Base-by-base conservation (phyloP, 2,329 filamentous ascomycete species). In the Harringtonia lauricola region DNA sequence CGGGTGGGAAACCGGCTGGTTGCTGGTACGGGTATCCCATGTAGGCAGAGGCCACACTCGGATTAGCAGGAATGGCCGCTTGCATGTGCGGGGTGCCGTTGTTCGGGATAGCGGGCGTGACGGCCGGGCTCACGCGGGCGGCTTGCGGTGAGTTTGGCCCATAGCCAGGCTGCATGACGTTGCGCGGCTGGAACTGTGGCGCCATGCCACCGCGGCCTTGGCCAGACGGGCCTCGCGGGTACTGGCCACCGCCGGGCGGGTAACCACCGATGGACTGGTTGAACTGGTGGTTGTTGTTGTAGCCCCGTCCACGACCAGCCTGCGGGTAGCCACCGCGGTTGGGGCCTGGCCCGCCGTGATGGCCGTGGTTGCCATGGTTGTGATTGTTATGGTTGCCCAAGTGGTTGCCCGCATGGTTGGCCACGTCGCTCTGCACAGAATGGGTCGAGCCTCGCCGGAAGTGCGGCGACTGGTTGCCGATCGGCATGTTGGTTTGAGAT, bases 371-470 rank as follows among this genome's bases (percentile, higher is more conserved):
- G 60, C 72, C 75, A 63, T 81, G 75, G 50, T 88, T 83, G 59
- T 89, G 83, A 51, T 79, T 74, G 24, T 86, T 92, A 57, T 90
- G 86, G 57, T 74, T 79, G 59, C 72, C 75, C 64, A 26, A 10
- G 10, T 72, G 70, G 49, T 74, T 71, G 41, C 72, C 72, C 51
- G 67, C 69, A 57, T 76, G 74, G 58, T 74, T 79, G 60, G 72
- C 76, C 63, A 81, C 75, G 51, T 89, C 83, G 59, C 77, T 79
- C 61, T 90, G 84, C 51, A 79, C 74, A 19, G 86, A 94, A 57
- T 92, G 87, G 31, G 83, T 83, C 26, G 90, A 95, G 60, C 90
- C 84, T 54, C 87, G 83, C 56, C 90, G 83, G 55, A 86, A 76
- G 64, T 96, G 89, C 51, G 67, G 72, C 56, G 83, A 47, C 54